Evolutionary conservation across 495 filamentous ascomycete species (phyloP).

Genomic region (Tuber borchii): DNA sequence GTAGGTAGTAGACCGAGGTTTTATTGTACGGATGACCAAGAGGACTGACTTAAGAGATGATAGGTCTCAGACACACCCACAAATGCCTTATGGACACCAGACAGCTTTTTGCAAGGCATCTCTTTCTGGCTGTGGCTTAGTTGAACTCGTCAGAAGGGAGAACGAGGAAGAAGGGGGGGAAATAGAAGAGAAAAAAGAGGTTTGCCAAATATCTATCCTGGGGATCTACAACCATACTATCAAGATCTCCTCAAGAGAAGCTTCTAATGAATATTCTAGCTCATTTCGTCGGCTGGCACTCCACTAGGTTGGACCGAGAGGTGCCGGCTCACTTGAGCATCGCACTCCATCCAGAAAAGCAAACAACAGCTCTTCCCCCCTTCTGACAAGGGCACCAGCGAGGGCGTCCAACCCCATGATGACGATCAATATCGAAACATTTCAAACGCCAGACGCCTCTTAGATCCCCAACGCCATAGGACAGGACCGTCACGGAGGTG

Average conservation of each 20-base stretch:
- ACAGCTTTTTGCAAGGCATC: not conserved
- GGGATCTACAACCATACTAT: not conserved
- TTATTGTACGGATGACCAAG: conserved; percentile 3
- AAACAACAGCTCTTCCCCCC: not conserved
- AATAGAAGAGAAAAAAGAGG: not conserved
- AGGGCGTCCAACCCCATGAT: not conserved
- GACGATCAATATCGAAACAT: not conserved
- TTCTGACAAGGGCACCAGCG: not conserved
- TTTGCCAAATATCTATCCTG: not conserved
- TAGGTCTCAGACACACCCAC: not conserved
- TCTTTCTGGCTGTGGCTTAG: conserved; percentile 1
- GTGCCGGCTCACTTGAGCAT: not conserved
- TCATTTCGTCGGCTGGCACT: not conserved
- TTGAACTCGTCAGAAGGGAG: not conserved
- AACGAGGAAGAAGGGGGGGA: not conserved
- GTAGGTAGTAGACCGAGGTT: not conserved
- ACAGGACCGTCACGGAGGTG: not conserved
- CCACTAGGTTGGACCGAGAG: not conserved
- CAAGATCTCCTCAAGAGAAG: not conserved
- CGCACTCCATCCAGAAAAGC: not conserved
- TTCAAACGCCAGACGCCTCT: not conserved
- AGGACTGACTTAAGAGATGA: not conserved
- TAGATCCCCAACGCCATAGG: not conserved
- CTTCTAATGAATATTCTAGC: not conserved
- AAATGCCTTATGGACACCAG: not conserved